Conservation (phyloP, 169 alveolate genomes). For the Plasmodium inui region DNA sequence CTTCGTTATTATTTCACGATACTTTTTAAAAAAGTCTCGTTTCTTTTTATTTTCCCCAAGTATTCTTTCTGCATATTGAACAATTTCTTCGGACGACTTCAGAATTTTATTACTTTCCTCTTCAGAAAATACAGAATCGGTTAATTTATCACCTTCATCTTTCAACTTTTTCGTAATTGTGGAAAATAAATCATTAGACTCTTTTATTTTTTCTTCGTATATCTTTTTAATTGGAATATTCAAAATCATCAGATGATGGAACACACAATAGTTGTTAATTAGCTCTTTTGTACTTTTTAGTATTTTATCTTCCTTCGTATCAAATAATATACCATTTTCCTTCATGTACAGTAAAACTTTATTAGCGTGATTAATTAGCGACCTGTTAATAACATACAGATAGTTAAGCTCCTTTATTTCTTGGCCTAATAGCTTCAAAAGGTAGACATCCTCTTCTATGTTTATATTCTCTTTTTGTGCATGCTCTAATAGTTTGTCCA, state of each 20-base stretch:
- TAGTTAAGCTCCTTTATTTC: not conserved
- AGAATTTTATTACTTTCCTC: not conserved
- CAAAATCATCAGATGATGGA: constrained; percentile 14
- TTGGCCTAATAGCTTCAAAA: constrained; percentile 22
- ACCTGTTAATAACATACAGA: constrained; percentile 17
- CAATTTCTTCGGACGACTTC: constrained; percentile 1
- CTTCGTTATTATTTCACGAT: constrained; percentile 1
- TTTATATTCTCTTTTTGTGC: constrained; percentile 1
- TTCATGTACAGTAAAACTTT: not conserved
- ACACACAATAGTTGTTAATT: not conserved
- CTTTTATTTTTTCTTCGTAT: constrained; percentile 10
- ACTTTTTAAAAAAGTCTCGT: not conserved
- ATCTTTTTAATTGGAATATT: constrained; percentile 14
- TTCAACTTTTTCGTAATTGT: not conserved
- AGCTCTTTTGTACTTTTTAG: not conserved
- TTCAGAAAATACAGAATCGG: not conserved
- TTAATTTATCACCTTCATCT: not conserved
- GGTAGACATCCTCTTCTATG: not conserved
- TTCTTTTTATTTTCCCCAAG: not conserved
- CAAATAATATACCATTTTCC: not conserved
- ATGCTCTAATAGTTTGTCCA: not conserved
- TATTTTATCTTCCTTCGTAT: constrained; percentile 25
- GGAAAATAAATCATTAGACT: constrained; percentile 7
- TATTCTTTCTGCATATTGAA: not conserved
- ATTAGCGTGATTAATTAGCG: constrained; percentile 1